phyloP scores from a whole-genome alignment of 148 eudicot species.

The Silene latifolia region DNA sequence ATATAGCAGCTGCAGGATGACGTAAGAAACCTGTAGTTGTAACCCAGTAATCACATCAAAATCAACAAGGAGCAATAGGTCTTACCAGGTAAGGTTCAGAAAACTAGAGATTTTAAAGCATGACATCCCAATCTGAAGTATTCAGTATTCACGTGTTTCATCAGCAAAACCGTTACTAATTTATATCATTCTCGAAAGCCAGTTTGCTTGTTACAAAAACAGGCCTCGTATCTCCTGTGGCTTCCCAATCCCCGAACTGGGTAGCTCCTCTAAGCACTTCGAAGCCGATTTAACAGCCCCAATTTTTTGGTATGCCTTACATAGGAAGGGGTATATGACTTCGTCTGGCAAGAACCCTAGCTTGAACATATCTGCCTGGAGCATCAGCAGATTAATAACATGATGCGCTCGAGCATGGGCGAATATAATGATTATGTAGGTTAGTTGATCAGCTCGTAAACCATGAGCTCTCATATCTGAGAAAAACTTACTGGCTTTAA shows the following conservation, averaged over 20 bases:
- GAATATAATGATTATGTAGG: slow-evolving; percentile 41
- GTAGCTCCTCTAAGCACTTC: slow-evolving; percentile 37
- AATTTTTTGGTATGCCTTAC: slow-evolving; percentile 40
- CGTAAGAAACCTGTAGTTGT: neutral
- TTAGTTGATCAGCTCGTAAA: slow-evolving; percentile 46
- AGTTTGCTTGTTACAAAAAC: neutral
- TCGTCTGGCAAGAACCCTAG: slow-evolving; percentile 48
- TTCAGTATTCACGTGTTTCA: slow-evolving; percentile 3
- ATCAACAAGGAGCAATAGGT: neutral
- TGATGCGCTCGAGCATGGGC: slow-evolving; percentile 43
- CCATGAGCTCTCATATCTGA: slow-evolving; percentile 52
- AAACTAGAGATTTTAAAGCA: neutral
- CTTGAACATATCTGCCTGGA: slow-evolving; percentile 85
- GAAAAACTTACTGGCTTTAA: slow-evolving; percentile 62
- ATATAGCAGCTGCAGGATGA: neutral
- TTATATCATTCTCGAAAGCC: slow-evolving; percentile 15
- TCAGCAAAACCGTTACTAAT: neutral
- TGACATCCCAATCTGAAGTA: neutral
- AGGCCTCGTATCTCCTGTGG: neutral
- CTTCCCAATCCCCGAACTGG: slow-evolving; percentile 18
- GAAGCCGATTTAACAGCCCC: slow-evolving; percentile 39
- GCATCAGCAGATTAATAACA: slow-evolving; percentile 46
- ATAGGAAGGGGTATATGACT: slow-evolving; percentile 30
- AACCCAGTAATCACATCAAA: neutral
- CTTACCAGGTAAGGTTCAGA: slow-evolving; percentile 14